phyloP scores from a whole-genome alignment of 1,284 basidiomycete genomes.

The Puccinia coronata region DNA sequence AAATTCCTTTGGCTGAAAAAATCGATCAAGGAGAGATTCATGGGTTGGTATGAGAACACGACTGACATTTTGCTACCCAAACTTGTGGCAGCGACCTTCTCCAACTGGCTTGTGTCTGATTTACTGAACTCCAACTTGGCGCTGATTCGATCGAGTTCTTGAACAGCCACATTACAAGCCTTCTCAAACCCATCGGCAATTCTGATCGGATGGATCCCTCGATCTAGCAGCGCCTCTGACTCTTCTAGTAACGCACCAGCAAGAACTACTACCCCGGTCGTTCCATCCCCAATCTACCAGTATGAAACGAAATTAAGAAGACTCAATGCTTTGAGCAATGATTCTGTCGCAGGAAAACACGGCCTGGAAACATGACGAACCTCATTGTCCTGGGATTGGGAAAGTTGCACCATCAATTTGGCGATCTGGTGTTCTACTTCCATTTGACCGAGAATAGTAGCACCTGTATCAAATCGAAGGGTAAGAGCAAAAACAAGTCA shows the following conservation, averaged over 20 bases:
- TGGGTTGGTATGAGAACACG: background rate
- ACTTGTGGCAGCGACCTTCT: conserved; percentile 94
- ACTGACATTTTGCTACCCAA: conserved; percentile 94
- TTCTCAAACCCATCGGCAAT: conserved; percentile 98
- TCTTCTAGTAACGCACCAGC: conserved; percentile 93
- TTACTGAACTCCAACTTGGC: conserved; percentile 83
- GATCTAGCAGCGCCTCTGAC: conserved; percentile 79
- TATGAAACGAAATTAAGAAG: background rate
- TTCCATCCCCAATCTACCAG: conserved; percentile 86
- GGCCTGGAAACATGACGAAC: background rate
- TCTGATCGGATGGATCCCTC: conserved; percentile 95
- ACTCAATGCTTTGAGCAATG: background rate
- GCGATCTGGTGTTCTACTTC: conserved; percentile 98
- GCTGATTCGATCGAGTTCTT: conserved; percentile 87
- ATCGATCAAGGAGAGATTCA: background rate
- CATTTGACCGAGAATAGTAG: conserved; percentile 58
- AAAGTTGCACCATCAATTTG: conserved; percentile 92
- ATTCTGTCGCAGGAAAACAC: background rate
- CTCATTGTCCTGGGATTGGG: conserved; percentile 97
- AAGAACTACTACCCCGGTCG: conserved; percentile 98
- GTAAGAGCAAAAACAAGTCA: conserved; percentile 65
- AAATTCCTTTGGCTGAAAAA: background rate
- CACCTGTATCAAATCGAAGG: conserved; percentile 25
- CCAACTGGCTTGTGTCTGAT: conserved; percentile 77
- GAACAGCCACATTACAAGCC: conserved; percentile 84